A percentile compares a stretch with the other conserved stretches of the same genome.
Conservation (phyloP, 441 rosid genomes). For the Populus hybrid region DNA sequence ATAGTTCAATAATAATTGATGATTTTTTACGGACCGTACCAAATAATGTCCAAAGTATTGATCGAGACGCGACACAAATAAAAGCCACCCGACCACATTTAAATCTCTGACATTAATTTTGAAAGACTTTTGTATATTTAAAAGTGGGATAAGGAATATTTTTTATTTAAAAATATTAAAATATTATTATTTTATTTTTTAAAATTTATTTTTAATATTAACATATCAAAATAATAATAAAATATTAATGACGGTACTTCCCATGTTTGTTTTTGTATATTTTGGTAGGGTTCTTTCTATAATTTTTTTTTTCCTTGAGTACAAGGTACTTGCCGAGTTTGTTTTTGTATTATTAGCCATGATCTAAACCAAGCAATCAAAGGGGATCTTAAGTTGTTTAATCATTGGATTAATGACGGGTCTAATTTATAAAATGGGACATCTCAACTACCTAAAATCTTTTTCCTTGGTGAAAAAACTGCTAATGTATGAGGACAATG, state of each 20-base stretch:
- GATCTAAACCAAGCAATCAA: not conserved
- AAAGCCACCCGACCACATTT: not conserved
- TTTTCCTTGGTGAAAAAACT: not conserved
- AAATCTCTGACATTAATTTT: not conserved
- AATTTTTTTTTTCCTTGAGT: not conserved
- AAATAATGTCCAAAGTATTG: not conserved
- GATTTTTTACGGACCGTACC: not conserved
- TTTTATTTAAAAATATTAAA: too few relatives aligned
- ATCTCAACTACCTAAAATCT: not conserved
- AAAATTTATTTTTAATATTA: too few relatives aligned
- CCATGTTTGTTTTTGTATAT: too few relatives aligned
- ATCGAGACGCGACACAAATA: not conserved
- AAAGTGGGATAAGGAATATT: too few relatives aligned
- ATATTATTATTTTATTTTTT: too few relatives aligned
- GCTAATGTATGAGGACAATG: not conserved
- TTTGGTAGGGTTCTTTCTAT: too few relatives aligned
- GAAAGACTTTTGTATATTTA: not conserved
- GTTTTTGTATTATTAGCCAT: too few relatives aligned
- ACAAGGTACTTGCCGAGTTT: not conserved
- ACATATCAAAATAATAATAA: too few relatives aligned
- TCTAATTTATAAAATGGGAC: not conserved
- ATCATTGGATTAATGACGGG: not conserved
- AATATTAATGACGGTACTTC: too few relatives aligned
- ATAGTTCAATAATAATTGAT: not conserved
- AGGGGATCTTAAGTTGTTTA: too few relatives aligned